Percentiles rank a stretch among this genome's conserved stretches.
These are phyloP conservation scores for Hibiscus syriacus DNA, from an alignment of 345 rosid genomes.

Conservation along the genomic window DNA sequence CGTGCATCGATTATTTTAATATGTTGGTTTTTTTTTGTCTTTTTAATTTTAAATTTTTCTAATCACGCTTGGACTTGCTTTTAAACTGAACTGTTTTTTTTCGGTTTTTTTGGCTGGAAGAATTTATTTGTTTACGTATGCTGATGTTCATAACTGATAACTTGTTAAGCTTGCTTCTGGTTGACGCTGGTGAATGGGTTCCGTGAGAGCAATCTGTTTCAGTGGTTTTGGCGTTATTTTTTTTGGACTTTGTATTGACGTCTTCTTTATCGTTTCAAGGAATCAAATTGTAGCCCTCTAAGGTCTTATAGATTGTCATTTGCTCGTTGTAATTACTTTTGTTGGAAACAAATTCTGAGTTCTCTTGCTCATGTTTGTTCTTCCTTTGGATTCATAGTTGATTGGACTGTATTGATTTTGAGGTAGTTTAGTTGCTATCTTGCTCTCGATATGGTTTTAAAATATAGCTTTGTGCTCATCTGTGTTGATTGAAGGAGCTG, in stretches of 20 bases:
- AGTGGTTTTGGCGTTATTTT: not conserved
- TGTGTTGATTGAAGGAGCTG: not conserved
- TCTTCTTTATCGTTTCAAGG: constrained; percentile 5
- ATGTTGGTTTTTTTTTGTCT: not conserved
- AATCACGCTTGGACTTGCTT: constrained; percentile 13
- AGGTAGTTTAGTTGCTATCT: constrained; percentile 13
- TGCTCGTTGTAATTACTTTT: not conserved
- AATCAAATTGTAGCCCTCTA: not conserved
- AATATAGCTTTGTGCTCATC: not conserved
- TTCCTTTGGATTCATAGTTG: constrained; percentile 14
- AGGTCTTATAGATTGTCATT: not conserved
- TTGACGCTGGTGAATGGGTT: constrained; percentile 32
- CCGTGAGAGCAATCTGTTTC: constrained; percentile 32
- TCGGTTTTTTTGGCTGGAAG: not conserved
- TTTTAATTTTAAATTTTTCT: not conserved
- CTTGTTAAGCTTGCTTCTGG: constrained; percentile 16
- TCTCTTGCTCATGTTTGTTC: constrained; percentile 6
- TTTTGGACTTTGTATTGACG: not conserved
- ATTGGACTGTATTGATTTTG: constrained; percentile 14
- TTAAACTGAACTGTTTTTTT: constrained; percentile 7
- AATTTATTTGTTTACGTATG: not conserved
- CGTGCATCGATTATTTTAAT: constrained; percentile 5
- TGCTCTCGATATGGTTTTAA: constrained; percentile 1
- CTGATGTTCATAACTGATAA: not conserved
- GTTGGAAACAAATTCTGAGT: not conserved